Evolutionary conservation across 2,329 filamentous ascomycete genomes (phyloP).

Genomic region (Lojkania enalia): DNA sequence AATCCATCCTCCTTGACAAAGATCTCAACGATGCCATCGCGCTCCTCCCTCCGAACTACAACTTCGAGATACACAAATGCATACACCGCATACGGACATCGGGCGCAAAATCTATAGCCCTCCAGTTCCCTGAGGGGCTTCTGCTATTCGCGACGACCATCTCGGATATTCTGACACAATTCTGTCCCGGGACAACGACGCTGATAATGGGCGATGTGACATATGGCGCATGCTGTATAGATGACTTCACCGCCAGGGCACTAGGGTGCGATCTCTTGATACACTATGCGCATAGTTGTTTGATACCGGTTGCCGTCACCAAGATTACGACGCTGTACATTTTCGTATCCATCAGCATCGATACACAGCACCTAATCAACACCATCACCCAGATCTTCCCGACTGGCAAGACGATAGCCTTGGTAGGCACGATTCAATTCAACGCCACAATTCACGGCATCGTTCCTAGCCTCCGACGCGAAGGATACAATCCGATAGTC

Average conservation of each 20-base stretch:
- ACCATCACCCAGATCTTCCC: constrained; percentile 88
- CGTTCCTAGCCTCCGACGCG: constrained; percentile 73
- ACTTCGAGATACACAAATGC: constrained; percentile 97
- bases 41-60: constrained; percentile 92
- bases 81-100: constrained; percentile 88
- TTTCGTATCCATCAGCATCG: constrained; percentile 97
- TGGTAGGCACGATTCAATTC: constrained; percentile 98
- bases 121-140: constrained; percentile 97
- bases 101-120: constrained; percentile 77
- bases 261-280: constrained; percentile 92
- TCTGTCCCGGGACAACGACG: constrained; percentile 88
- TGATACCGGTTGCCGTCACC: constrained; percentile 95
- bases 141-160: constrained; percentile 96
- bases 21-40: constrained; percentile 85
- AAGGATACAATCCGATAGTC: constrained; percentile 82
- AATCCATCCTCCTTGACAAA: constrained; percentile 77
- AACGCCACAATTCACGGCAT: constrained; percentile 94
- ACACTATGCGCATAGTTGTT: constrained; percentile 95
- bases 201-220: constrained; percentile 99
- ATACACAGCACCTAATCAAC: constrained; percentile 81
- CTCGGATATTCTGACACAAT: constrained; percentile 91
- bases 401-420: constrained; percentile 80
- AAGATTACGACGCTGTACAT: constrained; percentile 97
- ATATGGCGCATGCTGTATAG: constrained; percentile 97
- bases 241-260: constrained; percentile 94